Conservation (phyloP, 352 stramenopile genomes). For the Plasmopara halstedii region DNA sequence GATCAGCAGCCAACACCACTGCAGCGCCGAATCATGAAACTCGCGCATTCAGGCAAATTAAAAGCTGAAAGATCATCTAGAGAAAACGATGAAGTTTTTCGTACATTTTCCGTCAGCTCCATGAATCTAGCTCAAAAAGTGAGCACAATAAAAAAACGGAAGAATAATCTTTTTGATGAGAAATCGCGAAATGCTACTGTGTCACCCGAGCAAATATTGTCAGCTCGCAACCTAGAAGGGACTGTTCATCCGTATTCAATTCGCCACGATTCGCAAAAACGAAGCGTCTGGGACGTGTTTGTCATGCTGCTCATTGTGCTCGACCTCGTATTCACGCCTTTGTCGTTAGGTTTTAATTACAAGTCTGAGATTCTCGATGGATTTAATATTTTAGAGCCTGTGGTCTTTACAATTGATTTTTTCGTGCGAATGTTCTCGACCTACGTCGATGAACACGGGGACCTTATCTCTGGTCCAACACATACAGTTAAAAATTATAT, state of each 20-base stretch:
- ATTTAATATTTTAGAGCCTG: constrained; percentile 33
- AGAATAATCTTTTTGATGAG: constrained; percentile 21
- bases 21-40: constrained; percentile 15
- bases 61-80: constrained; percentile 1
- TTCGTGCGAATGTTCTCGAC: constrained; percentile 53
- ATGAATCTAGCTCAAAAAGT: constrained; percentile 15
- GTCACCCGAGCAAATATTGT: constrained; percentile 27
- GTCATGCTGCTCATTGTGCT: constrained; percentile 44
- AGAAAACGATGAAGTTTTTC: constrained; percentile 18
- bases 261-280: constrained; percentile 36
- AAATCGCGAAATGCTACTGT: constrained; percentile 13
- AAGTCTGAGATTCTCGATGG: constrained; percentile 11
- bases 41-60: constrained; percentile 12
- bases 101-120: constrained; percentile 45
- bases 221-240: constrained; percentile 26
- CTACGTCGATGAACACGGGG: constrained; percentile 37
- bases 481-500: constrained; percentile 46
- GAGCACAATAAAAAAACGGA: constrained; percentile 5
- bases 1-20: constrained; percentile 1
- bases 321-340: constrained; percentile 48
- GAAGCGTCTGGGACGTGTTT: constrained; percentile 38
- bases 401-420: constrained; percentile 48
- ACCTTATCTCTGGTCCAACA: constrained; percentile 38
- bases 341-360: constrained; percentile 51
- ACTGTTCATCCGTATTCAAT: constrained; percentile 36